phyloP scores from a whole-genome alignment of 2,329 filamentous ascomycete species.

The Colletotrichum australisinense region DNA sequence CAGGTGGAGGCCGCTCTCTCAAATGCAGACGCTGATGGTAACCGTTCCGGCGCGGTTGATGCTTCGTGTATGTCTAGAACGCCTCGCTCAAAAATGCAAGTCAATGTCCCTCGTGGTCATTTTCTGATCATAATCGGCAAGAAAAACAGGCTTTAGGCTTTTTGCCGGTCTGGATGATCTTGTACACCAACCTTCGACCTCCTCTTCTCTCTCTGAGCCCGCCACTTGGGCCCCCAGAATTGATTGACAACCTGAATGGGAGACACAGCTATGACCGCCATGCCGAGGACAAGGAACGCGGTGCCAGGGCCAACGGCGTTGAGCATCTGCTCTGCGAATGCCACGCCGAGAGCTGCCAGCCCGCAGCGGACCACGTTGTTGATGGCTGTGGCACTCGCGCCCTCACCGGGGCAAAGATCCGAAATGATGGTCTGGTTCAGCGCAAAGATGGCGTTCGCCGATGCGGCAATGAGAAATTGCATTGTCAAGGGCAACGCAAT shows the following conservation, averaged over 20 bases:
- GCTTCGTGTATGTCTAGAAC: not conserved
- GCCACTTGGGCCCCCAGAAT: conserved; percentile 31
- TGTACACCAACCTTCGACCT: not conserved
- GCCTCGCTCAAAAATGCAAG: not conserved
- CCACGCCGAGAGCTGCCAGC: conserved; percentile 25
- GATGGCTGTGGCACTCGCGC: conserved; percentile 47
- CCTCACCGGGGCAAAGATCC: conserved; percentile 45
- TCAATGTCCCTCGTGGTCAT: not conserved
- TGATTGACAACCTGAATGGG: conserved; percentile 32
- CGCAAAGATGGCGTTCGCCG: conserved; percentile 50
- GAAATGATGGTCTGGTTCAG: conserved; percentile 48
- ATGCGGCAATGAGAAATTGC: conserved; percentile 49
- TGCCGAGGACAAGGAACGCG: conserved; percentile 16
- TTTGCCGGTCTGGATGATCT: conserved; percentile 21
- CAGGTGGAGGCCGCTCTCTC: not conserved
- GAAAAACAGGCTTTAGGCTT: not conserved
- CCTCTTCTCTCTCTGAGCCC: conserved; percentile 17
- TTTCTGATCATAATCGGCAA: not conserved
- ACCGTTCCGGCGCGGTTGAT: no score
- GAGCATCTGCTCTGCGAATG: conserved; percentile 28
- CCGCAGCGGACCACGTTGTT: conserved; percentile 44
- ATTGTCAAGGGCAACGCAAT: conserved; percentile 42
- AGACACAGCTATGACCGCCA: conserved; percentile 26
- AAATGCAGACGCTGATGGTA: not conserved
- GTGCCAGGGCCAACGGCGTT: conserved; percentile 22